Percentiles rank a stretch among this genome's conserved stretches.
Conservation (phyloP, 164 flowering plant species). For the Magnolia changhungtana region DNA sequence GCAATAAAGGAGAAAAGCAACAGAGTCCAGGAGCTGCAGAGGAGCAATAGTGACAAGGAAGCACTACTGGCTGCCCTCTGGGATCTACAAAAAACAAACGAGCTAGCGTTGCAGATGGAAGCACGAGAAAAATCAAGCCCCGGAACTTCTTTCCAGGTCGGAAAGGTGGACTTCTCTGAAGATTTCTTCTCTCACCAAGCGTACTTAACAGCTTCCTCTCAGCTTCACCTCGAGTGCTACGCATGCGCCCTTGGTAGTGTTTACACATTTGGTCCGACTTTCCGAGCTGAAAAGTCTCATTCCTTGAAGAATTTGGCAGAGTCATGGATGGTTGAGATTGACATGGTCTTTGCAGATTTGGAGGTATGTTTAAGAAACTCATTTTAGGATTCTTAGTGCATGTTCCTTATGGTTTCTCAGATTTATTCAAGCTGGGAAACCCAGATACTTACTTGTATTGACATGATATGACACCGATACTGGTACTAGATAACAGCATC, state of each 20-base stretch:
- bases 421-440: too few relatives aligned
- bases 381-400: too few relatives aligned
- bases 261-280: slow-evolving; percentile 83
- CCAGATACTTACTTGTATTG: too few relatives aligned
- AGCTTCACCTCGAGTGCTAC: slow-evolving; percentile 81
- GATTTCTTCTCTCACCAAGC: slow-evolving; percentile 56
- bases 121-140: slow-evolving; percentile 36
- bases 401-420: too few relatives aligned
- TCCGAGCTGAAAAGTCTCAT: slow-evolving; percentile 45
- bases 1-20: slow-evolving; percentile 60
- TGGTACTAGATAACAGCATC: too few relatives aligned
- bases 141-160: slow-evolving; percentile 17
- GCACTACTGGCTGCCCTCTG: slow-evolving; percentile 59
- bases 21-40: slow-evolving; percentile 61
- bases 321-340: slow-evolving; percentile 75
- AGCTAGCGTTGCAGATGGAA: slow-evolving; percentile 61
- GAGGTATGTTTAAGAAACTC: slow-evolving; percentile 46
- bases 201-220: slow-evolving; percentile 55
- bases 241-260: slow-evolving; percentile 90
- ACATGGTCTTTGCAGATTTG: slow-evolving; percentile 77
- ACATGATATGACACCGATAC: too few relatives aligned
- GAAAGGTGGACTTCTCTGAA: slow-evolving; percentile 27
- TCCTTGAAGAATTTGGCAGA: slow-evolving; percentile 56
- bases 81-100: slow-evolving; percentile 68
- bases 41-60: slow-evolving; percentile 78